Evolutionary conservation across 129 eudicot species (phyloP).

Genomic region (Gnaphalium uliginosum): DNA sequence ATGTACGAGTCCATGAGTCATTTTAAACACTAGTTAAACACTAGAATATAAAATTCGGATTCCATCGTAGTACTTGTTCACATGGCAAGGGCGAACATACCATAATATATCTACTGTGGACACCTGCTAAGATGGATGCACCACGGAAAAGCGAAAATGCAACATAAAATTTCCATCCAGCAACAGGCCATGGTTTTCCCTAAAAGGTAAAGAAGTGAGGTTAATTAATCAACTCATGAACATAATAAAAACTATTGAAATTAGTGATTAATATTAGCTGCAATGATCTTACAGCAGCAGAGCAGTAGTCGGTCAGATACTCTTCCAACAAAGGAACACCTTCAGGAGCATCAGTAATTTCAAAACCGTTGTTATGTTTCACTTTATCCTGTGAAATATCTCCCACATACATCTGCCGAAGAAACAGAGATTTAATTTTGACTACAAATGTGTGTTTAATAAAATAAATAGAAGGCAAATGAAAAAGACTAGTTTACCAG

Average conservation of each 20-base stretch:
- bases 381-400: conserved; percentile 51
- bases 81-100: conserved; percentile 35
- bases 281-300: conserved; percentile 66
- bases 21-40: conserved; percentile 2
- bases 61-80: conserved; percentile 5
- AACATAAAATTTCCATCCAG: conserved; percentile 88
- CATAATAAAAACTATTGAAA: neutral
- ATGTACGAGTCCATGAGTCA: conserved; percentile 10
- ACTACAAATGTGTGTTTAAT: neutral
- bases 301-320: conserved; percentile 73
- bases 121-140: conserved; percentile 95
- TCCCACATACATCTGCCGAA: conserved; percentile 63
- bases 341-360: conserved; percentile 61
- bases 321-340: conserved; percentile 87
- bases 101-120: conserved; percentile 83
- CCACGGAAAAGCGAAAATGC: conserved; percentile 95
- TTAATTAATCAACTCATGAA: neutral
- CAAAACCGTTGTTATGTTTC: conserved; percentile 57
- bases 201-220: conserved; percentile 32
- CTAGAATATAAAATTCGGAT: neutral
- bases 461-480: neutral
- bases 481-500: conserved; percentile 55
- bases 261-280: conserved; percentile 13
- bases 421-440: neutral
- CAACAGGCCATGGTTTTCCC: conserved; percentile 92